Base-by-base conservation (phyloP, 2,329 filamentous ascomycete genomes). In the Gnomoniopsis sp. region DNA sequence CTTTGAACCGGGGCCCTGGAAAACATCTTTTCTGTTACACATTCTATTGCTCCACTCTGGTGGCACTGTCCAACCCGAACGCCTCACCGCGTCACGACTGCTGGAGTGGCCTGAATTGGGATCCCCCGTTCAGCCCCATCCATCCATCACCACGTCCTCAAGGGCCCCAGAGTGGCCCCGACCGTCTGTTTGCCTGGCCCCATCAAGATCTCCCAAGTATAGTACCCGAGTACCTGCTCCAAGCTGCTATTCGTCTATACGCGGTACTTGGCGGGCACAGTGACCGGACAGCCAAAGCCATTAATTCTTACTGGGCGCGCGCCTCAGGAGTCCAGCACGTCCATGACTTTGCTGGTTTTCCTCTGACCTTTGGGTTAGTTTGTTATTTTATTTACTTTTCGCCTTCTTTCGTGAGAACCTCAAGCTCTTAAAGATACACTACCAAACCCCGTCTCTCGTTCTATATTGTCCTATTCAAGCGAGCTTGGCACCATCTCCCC, bases 21-120 rank as follows among this genome's bases (percentile, higher is more conserved):
- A 21, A 17, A 6, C 43, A 34, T 38, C 53, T 3, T 14, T 55
- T 55, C 53, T 49, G 53, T 55, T 55, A 55, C 53, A 55, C 53
- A 55, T 55, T 41, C 22, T 6, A 43, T 38, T 49, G 34, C 53
- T 55, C 53, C 53, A 55, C 53, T 34, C 11, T 21, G 26, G 19
- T 41, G 7, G n/a, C 38, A 30, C 47, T 10, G 30, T 36, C 33
- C 53, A 38, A 55, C 53, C 44, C 44, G 41, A 53, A 26, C 38
- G 17, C 12, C 23, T 44, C 22, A 30, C 44, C 38, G n/a, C 38
- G 51, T 53, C 41, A 34, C 51, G 30, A 19, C 51, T 53, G 38
- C 51, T 53, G 51, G 22, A 38, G 17, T 22, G 38, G n/a, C n/a
- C 53, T 48, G 53, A 21, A 15, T 49, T 41, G 44, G 34, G 17